These are phyloP conservation scores for Pneumocystis canis DNA, from an alignment of 1,139 yeast species.

Conservation along the genomic window DNA sequence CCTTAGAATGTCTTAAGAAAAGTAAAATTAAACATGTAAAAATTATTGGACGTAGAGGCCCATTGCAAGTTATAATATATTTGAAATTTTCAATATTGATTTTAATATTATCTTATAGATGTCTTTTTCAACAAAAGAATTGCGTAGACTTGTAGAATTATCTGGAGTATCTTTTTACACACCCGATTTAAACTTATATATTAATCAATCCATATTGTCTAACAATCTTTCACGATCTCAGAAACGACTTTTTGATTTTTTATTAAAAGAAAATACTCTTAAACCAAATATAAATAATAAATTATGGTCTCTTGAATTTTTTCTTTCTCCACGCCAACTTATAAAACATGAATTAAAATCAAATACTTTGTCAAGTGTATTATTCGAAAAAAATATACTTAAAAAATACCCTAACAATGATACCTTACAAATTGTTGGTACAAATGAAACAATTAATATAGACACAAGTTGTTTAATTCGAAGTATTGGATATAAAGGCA, in stretches of 20 bases:
- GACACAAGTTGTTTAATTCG: constrained; percentile 58
- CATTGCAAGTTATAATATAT: constrained; percentile 23
- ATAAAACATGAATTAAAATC: constrained; percentile 20
- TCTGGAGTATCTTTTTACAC: constrained; percentile 46
- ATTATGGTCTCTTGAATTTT: constrained; percentile 37
- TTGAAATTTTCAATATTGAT: background rate
- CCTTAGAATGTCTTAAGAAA: constrained; percentile 37
- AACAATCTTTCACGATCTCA: constrained; percentile 44
- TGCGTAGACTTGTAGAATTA: constrained; percentile 66
- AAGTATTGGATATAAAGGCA: constrained; percentile 73
- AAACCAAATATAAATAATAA: background rate
- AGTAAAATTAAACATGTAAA: constrained; percentile 49
- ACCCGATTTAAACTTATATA: constrained; percentile 33
- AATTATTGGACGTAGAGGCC: constrained; percentile 75
- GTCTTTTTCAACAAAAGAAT: constrained; percentile 84
- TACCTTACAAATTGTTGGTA: constrained; percentile 26
- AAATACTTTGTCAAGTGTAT: constrained; percentile 29
- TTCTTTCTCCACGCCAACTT: constrained; percentile 51
- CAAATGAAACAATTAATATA: constrained; percentile 29
- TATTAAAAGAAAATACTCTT: constrained; percentile 38
- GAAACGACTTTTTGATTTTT: constrained; percentile 45
- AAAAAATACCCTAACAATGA: constrained; percentile 18
- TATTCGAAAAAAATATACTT: constrained; percentile 36
- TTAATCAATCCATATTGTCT: constrained; percentile 21
- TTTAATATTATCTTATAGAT: constrained; percentile 34